Evolutionary conservation across 1,284 basidiomycete species (phyloP), one percentile per base, ranked within the genome.

Genomic region (Rhodofomes roseus): DNA sequence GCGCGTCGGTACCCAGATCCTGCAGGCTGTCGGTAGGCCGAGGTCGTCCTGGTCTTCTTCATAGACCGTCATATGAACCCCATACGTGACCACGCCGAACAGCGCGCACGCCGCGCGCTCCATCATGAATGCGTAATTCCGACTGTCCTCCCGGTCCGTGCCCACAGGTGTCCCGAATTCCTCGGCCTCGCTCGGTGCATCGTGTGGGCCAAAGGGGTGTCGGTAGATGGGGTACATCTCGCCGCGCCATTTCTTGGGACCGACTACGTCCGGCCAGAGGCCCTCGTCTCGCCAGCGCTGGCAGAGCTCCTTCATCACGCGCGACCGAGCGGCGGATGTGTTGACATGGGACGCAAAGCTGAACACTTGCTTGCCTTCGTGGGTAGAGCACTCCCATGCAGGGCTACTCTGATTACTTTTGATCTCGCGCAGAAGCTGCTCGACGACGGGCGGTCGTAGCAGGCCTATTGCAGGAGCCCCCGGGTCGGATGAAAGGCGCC

Each of bases 51-150:
- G 73, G 36, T 76, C 75, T 37, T 68, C 63, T 29, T 84, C 77
- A 66, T 84, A 90, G 53, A 89, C 83, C 48, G 84, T 90, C 83
- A 93, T 83, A 71, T 96, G 94, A 6, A 94, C 89, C 0, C 95
- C 90, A 68, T 92, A 96, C 0, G 96, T 98, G 52, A 94, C 83
- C 9, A 96, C 75, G 1, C 96, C 95, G 68, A 98, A 98, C 40
- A 98, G 75, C 0, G 91, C 84, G 67, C 91, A 93, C 0, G 93
- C 94, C 1, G 93, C 82, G 55, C 96, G 85, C 73, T 99, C 96
- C 79, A 98, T 83, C 68, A 87, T 84, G 71, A 98, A 97, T 4
- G 84, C 90, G 59, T 84, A 87, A 70, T 94, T 94, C 27, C 61
- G 56, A 25, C 27, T 50, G 36, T 71, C 68, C 16, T 54, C 56